Conservation (phyloP, 1,284 basidiomycete species). For the Apiotrichum gracile region DNA sequence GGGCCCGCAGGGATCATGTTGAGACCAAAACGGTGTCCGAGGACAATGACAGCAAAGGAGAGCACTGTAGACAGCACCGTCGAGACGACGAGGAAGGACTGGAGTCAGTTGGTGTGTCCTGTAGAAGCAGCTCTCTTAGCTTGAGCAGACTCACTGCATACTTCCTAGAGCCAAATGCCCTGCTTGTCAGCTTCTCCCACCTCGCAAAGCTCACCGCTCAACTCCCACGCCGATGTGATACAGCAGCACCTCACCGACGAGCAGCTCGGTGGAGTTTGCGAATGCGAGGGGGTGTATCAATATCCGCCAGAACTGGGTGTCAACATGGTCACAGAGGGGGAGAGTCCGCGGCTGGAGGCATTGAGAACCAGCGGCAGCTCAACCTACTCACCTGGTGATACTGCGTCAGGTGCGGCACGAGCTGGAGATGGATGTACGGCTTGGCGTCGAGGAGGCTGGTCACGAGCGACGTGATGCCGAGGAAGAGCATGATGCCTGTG, state of each 20-base stretch:
- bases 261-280: conserved; percentile 75
- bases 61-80: conserved; percentile 61
- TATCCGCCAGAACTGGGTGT: conserved; percentile 73
- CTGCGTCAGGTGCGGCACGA: conserved; percentile 44
- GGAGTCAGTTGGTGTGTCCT: not conserved
- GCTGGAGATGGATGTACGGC: conserved; percentile 75
- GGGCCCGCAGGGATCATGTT: conserved; percentile 72
- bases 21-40: conserved; percentile 60
- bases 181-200: conserved; percentile 11
- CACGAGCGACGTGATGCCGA: conserved; percentile 63
- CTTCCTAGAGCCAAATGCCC: conserved; percentile 75
- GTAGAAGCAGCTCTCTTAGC: too few relatives aligned
- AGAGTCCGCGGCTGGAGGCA: too few relatives aligned
- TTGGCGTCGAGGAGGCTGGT: conserved; percentile 76
- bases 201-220: conserved; percentile 53
- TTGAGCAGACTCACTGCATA: conserved; percentile 77
- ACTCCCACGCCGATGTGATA: conserved; percentile 67
- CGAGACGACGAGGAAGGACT: conserved; percentile 71
- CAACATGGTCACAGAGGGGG: not conserved
- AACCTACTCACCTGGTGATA: conserved; percentile 49
- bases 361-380: too few relatives aligned
- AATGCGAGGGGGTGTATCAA: conserved; percentile 69
- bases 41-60: conserved; percentile 59
- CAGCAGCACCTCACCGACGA: conserved; percentile 67
- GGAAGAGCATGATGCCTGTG: conserved; percentile 66